Base-by-base conservation (phyloP, 371 early-diverging fungal species). In the Syncephalis fuscata region DNA sequence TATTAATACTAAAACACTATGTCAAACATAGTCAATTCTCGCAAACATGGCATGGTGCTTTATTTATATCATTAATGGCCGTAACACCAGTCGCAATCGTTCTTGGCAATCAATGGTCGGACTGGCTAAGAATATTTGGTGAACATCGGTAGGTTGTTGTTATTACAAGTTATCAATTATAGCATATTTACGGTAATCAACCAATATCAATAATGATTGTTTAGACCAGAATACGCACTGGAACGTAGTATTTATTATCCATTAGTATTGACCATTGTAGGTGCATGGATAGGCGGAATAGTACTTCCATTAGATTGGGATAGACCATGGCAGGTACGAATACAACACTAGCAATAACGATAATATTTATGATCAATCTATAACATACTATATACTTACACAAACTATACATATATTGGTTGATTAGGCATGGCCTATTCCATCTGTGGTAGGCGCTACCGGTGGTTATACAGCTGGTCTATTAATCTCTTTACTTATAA, bases 301-400 rank as follows among this genome's bases (percentile, higher is more conserved):
- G 64, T 66, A 45, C 61, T 66, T 43, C 67, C 64, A 8, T 40
- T 66, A 44, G 67, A 64, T 47, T 66, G 67, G 67, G 64, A 66
- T 56, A 50, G 64, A 25, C 59, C 67, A 11, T 66, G 67, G 67
- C 67, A 66, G 55, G 67, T 58, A 26, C 4, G 32, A 32, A 11
- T 32, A n/a, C 32, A 7, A 32, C 11, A 25, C 20, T 46, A 10
- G 46, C 2, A 15, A 24, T 20, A 23, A 2, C 15, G 38, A 41
- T 5, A n/a, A 2, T 2, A n/a, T 25, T 14, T 44, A 15, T 16
- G 43, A 8, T 3, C 20, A 5, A 37, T 14, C 45, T 38, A n/a
- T 7, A 25, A 32, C 11, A 10, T 15, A 26, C 23, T 7, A 36
- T 48, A 16, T 23, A 16, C 7, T 23, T 17, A 32, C 16, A 23